Conservation (phyloP, 1,139 yeast genomes). For the Zygosaccharomyces pseudobailii region DNA sequence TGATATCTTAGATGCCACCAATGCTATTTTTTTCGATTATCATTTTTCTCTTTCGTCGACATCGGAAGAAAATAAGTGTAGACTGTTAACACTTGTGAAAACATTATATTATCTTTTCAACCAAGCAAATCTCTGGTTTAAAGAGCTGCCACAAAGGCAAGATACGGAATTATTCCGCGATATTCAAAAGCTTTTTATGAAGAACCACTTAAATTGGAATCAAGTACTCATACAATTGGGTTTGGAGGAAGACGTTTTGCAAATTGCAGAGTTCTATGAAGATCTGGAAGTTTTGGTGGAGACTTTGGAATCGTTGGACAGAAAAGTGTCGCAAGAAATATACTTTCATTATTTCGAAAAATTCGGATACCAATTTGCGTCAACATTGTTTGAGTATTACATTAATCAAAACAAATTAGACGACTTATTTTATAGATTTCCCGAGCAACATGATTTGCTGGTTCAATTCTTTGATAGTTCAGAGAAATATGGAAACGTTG, state of each 20-base stretch:
- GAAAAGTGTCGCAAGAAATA: conserved; percentile 37
- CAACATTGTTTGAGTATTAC: conserved; percentile 57
- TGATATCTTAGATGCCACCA: conserved; percentile 25
- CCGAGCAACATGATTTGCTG: conserved; percentile 48
- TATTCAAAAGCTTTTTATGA: conserved; percentile 23
- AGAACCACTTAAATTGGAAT: conserved; percentile 46
- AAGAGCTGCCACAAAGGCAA: conserved; percentile 21
- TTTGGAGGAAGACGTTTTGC: conserved; percentile 49
- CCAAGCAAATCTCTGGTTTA: conserved; percentile 34
- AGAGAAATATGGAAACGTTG: conserved; percentile 49
- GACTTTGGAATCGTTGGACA: conserved; percentile 51
- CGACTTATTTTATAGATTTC: conserved; percentile 53
- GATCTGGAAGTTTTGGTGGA: conserved; percentile 66
- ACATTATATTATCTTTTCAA: conserved; percentile 35
- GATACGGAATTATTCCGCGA: conserved; percentile 20
- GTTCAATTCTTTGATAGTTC: conserved; percentile 49
- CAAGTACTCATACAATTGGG: conserved; percentile 45
- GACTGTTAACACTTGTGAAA: conserved; percentile 33
- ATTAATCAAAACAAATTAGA: conserved; percentile 51
- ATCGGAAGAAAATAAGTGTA: conserved; percentile 14
- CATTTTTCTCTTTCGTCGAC: conserved; percentile 15
- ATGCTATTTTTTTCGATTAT: conserved; percentile 31
- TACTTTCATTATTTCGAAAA: conserved; percentile 53
- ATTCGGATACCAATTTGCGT: conserved; percentile 68
- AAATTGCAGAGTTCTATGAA: conserved; percentile 60